Evolutionary conservation across 257 asterid species (phyloP).

Genomic region (Fraxinus pennsylvanica): DNA sequence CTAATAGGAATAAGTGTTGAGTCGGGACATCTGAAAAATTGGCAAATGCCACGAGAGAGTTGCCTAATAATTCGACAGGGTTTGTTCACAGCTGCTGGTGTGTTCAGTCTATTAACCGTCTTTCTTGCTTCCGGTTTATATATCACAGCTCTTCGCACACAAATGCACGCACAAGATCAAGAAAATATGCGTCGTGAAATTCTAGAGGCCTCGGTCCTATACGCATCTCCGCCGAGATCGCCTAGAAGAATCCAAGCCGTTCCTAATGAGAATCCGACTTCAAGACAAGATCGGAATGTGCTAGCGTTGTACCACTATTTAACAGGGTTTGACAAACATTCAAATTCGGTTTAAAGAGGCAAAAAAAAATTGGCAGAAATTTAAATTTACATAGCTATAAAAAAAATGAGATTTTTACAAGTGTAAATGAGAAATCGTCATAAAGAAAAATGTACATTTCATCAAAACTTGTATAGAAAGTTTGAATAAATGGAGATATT

Average conservation of each 20-base stretch:
- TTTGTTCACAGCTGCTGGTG: slow-evolving; percentile 80
- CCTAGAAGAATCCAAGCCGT: slow-evolving; percentile 39
- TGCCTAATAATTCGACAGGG: slow-evolving; percentile 63
- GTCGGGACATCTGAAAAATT: slow-evolving; percentile 79
- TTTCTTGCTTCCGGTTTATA: slow-evolving; percentile 71
- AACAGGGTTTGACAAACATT: slow-evolving; percentile 55
- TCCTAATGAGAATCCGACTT: slow-evolving; percentile 45
- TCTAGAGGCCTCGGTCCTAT: slow-evolving; percentile 48
- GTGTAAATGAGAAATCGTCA: too few relatives aligned
- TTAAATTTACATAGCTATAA: too few relatives aligned
- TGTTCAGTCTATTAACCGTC: slow-evolving; percentile 60
- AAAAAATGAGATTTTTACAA: too few relatives aligned
- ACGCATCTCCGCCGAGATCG: slow-evolving; percentile 69
- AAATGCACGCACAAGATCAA: slow-evolving; percentile 37
- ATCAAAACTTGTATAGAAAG: not conserved
- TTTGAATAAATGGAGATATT: not conserved
- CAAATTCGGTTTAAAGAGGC: slow-evolving; percentile 35
- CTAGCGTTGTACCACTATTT: slow-evolving; percentile 50
- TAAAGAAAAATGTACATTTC: too few relatives aligned
- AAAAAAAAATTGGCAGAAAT: not conserved
- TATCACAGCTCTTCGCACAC: slow-evolving; percentile 56
- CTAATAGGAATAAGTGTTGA: slow-evolving; percentile 75
- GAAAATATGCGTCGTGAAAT: slow-evolving; percentile 43
- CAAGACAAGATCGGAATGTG: slow-evolving; percentile 37
- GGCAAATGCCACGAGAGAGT: slow-evolving; percentile 52